Evolutionary conservation across 192 early-diverging fungal genomes (phyloP).

Genomic region (Lunasporangiospora selenospora): DNA sequence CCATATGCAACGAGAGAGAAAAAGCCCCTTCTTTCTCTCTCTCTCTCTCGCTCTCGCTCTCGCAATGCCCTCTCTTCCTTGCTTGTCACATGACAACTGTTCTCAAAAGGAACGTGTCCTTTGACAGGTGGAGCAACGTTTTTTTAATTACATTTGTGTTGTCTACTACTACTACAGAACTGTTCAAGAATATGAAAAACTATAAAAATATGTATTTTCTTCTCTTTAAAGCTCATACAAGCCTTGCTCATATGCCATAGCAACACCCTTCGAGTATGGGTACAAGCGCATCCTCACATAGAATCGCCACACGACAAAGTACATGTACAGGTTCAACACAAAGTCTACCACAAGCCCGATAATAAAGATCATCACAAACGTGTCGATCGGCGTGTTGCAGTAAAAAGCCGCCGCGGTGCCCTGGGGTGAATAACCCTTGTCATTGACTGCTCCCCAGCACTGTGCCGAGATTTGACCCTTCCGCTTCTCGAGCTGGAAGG

Average conservation of each 20-base stretch:
- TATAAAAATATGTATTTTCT: no score
- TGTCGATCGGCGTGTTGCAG: slow-evolving; percentile 35
- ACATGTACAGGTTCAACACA: slow-evolving; percentile 42
- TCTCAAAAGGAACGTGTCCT: no score
- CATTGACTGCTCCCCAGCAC: slow-evolving; percentile 39
- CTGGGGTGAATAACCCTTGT: slow-evolving; percentile 33
- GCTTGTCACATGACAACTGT: no score
- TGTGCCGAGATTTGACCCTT: slow-evolving; percentile 26
- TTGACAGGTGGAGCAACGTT: no score
- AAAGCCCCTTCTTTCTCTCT: no score
- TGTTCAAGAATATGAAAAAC: no score
- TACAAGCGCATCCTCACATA: slow-evolving; percentile 45
- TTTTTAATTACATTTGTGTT: no score
- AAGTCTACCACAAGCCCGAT: slow-evolving; percentile 34
- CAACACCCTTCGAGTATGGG: slow-evolving; percentile 38
- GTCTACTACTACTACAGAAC: no score
- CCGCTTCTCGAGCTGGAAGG: slow-evolving; percentile 32
- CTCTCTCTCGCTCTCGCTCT: no score
- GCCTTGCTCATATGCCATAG: slow-evolving; percentile 28
- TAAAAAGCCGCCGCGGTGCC: slow-evolving; percentile 42
- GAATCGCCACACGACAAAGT: slow-evolving; percentile 47
- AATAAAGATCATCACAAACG: slow-evolving; percentile 41
- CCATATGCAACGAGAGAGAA: no score
- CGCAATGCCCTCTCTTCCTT: no score
- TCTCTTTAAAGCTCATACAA: slow-evolving; percentile 33